Percentiles rank a stretch among this genome's conserved stretches.
Evolutionary conservation across 257 asterid genomes (phyloP).

Genomic region (Paraleonurus japonicus): DNA sequence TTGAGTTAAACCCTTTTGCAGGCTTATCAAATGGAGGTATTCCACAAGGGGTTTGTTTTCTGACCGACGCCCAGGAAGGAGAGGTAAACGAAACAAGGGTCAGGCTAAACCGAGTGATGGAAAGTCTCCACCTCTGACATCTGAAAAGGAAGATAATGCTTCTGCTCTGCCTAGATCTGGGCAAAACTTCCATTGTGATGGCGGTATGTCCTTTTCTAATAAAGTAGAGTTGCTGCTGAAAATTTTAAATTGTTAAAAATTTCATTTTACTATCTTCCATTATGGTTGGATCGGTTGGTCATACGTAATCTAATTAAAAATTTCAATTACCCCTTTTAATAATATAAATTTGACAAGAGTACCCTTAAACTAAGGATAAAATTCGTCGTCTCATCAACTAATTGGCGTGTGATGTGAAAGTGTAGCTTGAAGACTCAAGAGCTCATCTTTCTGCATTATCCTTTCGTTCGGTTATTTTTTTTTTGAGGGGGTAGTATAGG

Average conservation of each 20-base stretch:
- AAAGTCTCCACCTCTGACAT: conserved; percentile 37
- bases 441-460: not conserved
- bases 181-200: conserved; percentile 46
- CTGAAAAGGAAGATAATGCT: conserved; percentile 55
- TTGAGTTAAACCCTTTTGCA: conserved; percentile 26
- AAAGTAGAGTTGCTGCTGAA: not conserved
- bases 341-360: not conserved
- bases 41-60: conserved; percentile 42
- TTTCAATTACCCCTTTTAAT: not conserved
- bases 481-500: not conserved
- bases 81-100: conserved; percentile 63
- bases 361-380: not conserved
- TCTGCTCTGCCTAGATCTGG: conserved; percentile 37
- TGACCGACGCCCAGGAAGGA: conserved; percentile 68
- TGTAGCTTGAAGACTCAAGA: not conserved
- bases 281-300: not conserved
- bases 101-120: conserved; percentile 44
- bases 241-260: not conserved
- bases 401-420: not conserved
- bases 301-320: not conserved
- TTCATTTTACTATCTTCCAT: not conserved
- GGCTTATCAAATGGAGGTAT: conserved; percentile 49
- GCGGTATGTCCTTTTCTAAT: conserved; percentile 29
- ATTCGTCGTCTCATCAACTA: not conserved
- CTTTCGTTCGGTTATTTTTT: not conserved